Evolutionary conservation across 2,329 filamentous ascomycete species (phyloP), one percentile per base, ranked within the genome.

Genomic region (Verticillium tricorpus): DNA sequence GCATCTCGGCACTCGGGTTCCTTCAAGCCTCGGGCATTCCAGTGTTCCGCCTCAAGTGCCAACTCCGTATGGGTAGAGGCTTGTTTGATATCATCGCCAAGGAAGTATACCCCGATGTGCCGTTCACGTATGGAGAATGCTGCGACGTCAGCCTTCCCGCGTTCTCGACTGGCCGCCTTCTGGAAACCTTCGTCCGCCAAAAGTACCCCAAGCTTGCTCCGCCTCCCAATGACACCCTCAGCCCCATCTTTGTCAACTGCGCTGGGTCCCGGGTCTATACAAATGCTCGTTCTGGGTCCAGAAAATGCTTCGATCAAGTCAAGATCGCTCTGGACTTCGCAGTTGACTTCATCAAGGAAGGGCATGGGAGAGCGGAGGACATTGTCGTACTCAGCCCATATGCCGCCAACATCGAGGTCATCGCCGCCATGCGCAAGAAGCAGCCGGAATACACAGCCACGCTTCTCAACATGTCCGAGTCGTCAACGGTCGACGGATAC

Each of bases 11-110:
- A 0, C 57, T 69, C 19, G 22, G 50, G 12, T 67, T 60, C 54
- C 57, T 66, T 25, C 57, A 63, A 60, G 64, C 22, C 0, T 58
- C n/a, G 9, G 66, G 66, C 3, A 61, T 62, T 54, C 65, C 67
- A 0, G 56, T 67, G 2, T 68, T 64, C 32, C 66, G 65, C 2
- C 61, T 69, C 0, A 59, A 50, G 1, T 62, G 59, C 2, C 67
- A 71, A 11, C 39, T 68, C 1, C 70, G 70, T 0, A 70, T 68
- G 66, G 65, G 64, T 2, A 37, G 45, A 2, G 65, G 63, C n/a
- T 45, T 66, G 17, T 71, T 69, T 52, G 65, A 68, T 45, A 55
- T 63, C 5, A 62, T 61, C 58, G 66, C 58, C n/a, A 5, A 45
- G 0, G 39, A 62, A 19, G 39, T 68, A 14, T 69, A 69, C 25